Percentiles rank a stretch among this genome's conserved stretches.
Conservation (phyloP, 177 flowering plant species). For the Telopea speciosissima region DNA sequence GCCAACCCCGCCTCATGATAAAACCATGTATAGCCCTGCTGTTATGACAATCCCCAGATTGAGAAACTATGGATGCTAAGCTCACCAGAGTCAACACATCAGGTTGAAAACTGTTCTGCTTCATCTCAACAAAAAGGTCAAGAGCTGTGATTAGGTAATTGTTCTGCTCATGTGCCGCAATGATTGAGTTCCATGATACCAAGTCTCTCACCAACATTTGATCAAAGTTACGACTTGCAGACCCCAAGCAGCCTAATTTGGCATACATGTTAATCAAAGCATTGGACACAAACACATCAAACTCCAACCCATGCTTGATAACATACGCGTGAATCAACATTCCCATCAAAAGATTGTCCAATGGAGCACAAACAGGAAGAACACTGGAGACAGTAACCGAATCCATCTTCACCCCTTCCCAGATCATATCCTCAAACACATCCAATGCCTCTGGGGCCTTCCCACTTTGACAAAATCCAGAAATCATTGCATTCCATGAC, state of each 20-base stretch:
- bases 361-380: constrained; percentile 52
- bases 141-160: constrained; percentile 31
- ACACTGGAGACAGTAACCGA: constrained; percentile 41
- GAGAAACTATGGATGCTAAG: constrained; percentile 47
- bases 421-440: constrained; percentile 41
- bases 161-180: constrained; percentile 53
- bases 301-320: constrained; percentile 45
- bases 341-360: constrained; percentile 30
- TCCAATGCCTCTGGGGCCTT: constrained; percentile 36
- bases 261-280: constrained; percentile 67
- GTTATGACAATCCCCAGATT: constrained; percentile 27
- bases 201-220: constrained; percentile 40
- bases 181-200: constrained; percentile 67
- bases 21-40: constrained; percentile 42
- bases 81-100: constrained; percentile 50
- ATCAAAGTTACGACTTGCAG: constrained; percentile 36
- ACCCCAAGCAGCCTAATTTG: constrained; percentile 32
- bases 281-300: constrained; percentile 47
- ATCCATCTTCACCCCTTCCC: constrained; percentile 41
- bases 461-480: constrained; percentile 54
- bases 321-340: constrained; percentile 42
- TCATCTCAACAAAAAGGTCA: constrained; percentile 36
- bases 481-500: constrained; percentile 61
- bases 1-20: constrained; percentile 31
- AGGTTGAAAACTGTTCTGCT: constrained; percentile 29